A percentile compares a stretch with the other conserved stretches of the same genome.
Evolutionary conservation across 441 rosid species (phyloP).

Genomic region (Jatropha podagrica): DNA sequence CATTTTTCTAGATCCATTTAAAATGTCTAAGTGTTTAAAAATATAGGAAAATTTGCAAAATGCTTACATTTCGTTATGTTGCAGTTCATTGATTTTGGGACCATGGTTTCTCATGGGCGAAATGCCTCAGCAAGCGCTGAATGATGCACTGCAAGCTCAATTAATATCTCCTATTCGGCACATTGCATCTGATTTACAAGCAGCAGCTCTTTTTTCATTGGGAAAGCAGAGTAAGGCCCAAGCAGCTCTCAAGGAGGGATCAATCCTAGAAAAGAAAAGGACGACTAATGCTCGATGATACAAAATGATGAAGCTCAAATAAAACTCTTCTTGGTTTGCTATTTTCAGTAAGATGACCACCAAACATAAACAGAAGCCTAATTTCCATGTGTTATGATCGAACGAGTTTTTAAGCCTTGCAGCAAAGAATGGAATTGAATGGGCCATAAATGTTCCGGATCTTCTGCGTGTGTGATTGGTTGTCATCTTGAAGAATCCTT

Average conservation of each 20-base stretch:
- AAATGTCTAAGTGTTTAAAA: background rate
- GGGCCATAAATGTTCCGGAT: constrained; percentile 12
- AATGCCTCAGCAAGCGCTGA: constrained; percentile 66
- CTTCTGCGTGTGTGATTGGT: constrained; percentile 24
- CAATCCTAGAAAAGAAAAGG: constrained; percentile 61
- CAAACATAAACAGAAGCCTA: constrained; percentile 21
- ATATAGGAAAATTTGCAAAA: too few species aligned
- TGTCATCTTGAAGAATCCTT: constrained; percentile 33
- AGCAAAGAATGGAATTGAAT: constrained; percentile 15
- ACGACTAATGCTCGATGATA: constrained; percentile 28
- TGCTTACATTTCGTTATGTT: constrained; percentile 22
- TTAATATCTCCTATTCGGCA: constrained; percentile 78
- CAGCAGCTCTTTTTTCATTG: constrained; percentile 56
- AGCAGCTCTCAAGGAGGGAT: constrained; percentile 65
- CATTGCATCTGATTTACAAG: constrained; percentile 72
- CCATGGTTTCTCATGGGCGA: constrained; percentile 75
- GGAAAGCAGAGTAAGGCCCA: constrained; percentile 80
- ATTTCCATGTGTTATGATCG: constrained; percentile 15
- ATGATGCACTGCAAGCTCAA: constrained; percentile 79
- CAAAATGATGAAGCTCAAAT: constrained; percentile 11
- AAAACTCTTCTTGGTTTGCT: constrained; percentile 17
- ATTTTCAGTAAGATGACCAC: constrained; percentile 18
- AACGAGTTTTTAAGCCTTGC: constrained; percentile 16
- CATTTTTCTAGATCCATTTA: background rate
- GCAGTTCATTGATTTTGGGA: constrained; percentile 79